Evolutionary conservation across 306 rosid species (phyloP), one percentile per base, ranked within the genome.

Genomic region (Pterocarpus macrocarpus): DNA sequence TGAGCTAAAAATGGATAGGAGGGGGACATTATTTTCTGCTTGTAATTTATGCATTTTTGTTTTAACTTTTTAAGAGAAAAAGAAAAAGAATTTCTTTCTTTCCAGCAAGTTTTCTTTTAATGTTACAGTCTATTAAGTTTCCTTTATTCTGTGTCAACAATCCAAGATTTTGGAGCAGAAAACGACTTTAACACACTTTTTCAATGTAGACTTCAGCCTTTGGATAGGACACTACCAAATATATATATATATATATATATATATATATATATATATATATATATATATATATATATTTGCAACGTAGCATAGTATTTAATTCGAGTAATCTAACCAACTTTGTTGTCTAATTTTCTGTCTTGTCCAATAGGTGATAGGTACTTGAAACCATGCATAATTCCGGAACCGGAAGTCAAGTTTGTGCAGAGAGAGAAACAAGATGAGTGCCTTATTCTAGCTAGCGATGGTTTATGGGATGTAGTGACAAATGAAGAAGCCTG

Each of bases 391-490:
- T 93, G 92, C 86, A 76, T 93, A 69, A 93, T 93, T 74, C 92
- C 97, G 6, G 91, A 93, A 47, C 97, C 97, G 38, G 97, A 93
- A 81, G 76, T 91, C 34, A 78, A 72, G 79, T 81, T 88, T 44
- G 73, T 90, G 57, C 76, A 69, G 0, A 73, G 97, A 82, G 92
- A 83, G 55, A 90, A 86, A 81, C 89, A 84, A 12, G 97, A 93
- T 0, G 93, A 93, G 77, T 91, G 92, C 82, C 94, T 93, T 44
- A 80, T 91, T 79, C 73, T 93, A 72, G 97, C 97, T 64, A 91
- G 92, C 4, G 97, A 91, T 30, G 97, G 97, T 15, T 79, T 93
- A 58, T 93, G 97, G 97, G 97, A 93, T 86, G 94, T 91, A 14
- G 80, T 93, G 72, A 91, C 93, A 55, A 90, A 91, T 57, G 93